A percentile compares a stretch with the other conserved stretches of the same genome.
Evolutionary conservation across 371 early-diverging fungal genomes (phyloP).

Genomic region (Paraphysoderma sedebokerense): DNA sequence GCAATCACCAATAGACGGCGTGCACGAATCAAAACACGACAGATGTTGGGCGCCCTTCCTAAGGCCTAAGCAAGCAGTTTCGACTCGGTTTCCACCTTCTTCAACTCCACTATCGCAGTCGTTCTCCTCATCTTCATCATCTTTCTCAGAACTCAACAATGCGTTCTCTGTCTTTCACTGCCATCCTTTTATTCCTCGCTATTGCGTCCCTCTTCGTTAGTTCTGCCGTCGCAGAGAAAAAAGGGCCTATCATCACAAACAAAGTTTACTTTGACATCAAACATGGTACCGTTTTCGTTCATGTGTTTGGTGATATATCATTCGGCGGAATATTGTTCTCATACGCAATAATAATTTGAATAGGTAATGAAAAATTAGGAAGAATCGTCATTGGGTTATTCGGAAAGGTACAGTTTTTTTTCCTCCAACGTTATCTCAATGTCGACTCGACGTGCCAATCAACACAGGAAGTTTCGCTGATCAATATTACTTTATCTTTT

Average conservation of each 20-base stretch:
- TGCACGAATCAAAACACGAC: too few species aligned
- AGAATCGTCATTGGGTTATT: constrained; percentile 69
- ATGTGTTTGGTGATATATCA: too few species aligned
- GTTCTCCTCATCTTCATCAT: too few species aligned
- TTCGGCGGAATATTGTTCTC: too few species aligned
- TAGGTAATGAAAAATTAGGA: constrained; percentile 62
- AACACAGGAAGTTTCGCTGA: background rate
- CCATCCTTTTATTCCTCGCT: constrained; percentile 13
- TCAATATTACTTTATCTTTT: background rate
- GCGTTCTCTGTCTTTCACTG: constrained; percentile 6
- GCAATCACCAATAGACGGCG: too few species aligned
- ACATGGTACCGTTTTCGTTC: too few species aligned
- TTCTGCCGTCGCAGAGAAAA: constrained; percentile 20
- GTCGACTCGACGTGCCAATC: background rate
- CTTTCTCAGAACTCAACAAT: too few species aligned
- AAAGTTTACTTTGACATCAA: constrained; percentile 81
- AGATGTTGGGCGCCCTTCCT: too few species aligned
- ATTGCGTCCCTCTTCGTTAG: constrained; percentile 17
- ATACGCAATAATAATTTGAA: too few species aligned
- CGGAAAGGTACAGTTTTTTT: constrained; percentile 30
- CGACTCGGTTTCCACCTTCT: too few species aligned
- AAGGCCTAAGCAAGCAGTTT: too few species aligned
- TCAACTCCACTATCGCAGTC: too few species aligned
- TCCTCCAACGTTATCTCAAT: constrained; percentile 1
- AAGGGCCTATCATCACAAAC: constrained; percentile 22